Evolutionary conservation across 2,329 filamentous ascomycete genomes (phyloP).

Genomic region (Fusarium armeniacum): DNA sequence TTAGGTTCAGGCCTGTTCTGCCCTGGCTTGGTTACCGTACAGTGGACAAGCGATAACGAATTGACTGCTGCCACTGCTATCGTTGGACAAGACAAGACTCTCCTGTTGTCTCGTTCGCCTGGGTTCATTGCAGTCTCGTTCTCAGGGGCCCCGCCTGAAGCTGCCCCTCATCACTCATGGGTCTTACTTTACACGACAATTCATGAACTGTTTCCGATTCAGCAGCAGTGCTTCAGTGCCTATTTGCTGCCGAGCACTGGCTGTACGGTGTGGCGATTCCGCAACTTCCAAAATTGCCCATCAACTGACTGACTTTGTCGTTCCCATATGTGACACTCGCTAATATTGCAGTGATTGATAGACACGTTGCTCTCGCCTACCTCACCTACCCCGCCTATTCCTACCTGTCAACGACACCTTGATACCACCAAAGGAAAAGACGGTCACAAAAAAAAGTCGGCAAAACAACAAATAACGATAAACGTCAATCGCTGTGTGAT

Average conservation of each 20-base stretch:
- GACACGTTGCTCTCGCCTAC: conserved; percentile 32
- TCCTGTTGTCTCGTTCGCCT: conserved; percentile 1
- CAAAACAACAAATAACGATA: conserved; percentile 1
- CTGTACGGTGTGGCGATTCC: conserved; percentile 19
- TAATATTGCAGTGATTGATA: conserved; percentile 34
- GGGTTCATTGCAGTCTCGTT: conserved; percentile 14
- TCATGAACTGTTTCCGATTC: conserved; percentile 30
- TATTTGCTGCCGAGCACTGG: conserved; percentile 13
- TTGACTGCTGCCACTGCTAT: conserved; percentile 9
- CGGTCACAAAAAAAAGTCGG: conserved; percentile 18
- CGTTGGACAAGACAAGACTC: conserved; percentile 7
- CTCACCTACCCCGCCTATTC: conserved; percentile 33
- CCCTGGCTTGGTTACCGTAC: background rate
- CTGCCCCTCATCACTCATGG: conserved; percentile 38
- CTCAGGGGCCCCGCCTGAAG: conserved; percentile 4
- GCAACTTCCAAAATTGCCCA: background rate
- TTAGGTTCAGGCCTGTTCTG: conserved; percentile 2
- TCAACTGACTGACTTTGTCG: conserved; percentile 16
- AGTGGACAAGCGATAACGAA: background rate
- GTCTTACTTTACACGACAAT: conserved; percentile 21
- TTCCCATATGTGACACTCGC: conserved; percentile 22
- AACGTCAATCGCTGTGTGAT: background rate
- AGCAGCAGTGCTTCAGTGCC: conserved; percentile 21
- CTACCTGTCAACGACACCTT: conserved; percentile 15
- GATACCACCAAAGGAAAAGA: conserved; percentile 33